Evolutionary conservation across 2,329 filamentous ascomycete species (phyloP).

Genomic region (Dactylellina haptotyla): DNA sequence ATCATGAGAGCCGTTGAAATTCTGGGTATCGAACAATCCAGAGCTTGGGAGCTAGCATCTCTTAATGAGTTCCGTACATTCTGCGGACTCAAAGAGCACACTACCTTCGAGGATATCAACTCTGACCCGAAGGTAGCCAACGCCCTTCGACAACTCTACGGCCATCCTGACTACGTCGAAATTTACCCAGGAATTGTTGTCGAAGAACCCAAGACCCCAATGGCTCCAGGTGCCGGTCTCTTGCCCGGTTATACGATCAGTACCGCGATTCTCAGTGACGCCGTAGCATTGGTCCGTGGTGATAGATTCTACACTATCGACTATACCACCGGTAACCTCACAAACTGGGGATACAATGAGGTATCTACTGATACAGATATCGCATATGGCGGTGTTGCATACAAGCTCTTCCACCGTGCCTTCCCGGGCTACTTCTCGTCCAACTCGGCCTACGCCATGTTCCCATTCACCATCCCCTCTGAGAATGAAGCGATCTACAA

Average conservation of each 20-base stretch:
- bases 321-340: conserved; percentile 63
- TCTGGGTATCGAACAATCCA: conserved; percentile 71
- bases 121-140: conserved; percentile 68
- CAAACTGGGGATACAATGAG: conserved; percentile 64
- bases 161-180: conserved; percentile 73
- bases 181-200: conserved; percentile 75
- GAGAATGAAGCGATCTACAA: conserved; percentile 62
- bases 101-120: conserved; percentile 70
- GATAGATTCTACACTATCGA: conserved; percentile 70
- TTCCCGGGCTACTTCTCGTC: conserved; percentile 64
- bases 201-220: conserved; percentile 68
- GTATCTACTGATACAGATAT: conserved; percentile 61
- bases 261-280: conserved; percentile 70
- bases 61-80: conserved; percentile 74
- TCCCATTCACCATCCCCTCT: conserved; percentile 64
- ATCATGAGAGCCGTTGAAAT: conserved; percentile 71
- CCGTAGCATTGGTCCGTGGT: conserved; percentile 69
- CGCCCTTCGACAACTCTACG: conserved; percentile 70
- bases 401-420: conserved; percentile 65
- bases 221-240: conserved; percentile 67
- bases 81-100: conserved; percentile 69
- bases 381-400: conserved; percentile 63
- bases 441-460: conserved; percentile 64
- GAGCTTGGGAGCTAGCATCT: conserved; percentile 71
- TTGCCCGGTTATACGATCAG: conserved; percentile 68